These are phyloP conservation scores for Melaleuca alternifolia DNA, from an alignment of 345 rosid genomes.

Conservation along the genomic window DNA sequence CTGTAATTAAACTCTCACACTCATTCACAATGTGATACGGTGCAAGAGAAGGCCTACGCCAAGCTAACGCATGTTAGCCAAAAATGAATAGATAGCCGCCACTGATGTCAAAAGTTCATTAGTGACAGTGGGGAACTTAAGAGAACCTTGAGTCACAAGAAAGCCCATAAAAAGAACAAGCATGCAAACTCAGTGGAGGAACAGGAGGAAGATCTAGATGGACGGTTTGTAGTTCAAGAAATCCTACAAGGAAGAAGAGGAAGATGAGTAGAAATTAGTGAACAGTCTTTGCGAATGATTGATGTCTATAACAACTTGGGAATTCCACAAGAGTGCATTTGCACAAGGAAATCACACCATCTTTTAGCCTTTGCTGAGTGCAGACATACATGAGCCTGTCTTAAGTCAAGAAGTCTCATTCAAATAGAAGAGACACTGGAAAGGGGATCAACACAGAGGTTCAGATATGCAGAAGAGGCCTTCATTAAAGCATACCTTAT, in stretches of 20 bases:
- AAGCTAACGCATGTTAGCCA: neutral
- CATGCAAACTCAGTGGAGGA: neutral
- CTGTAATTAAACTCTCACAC: neutral
- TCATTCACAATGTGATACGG: neutral
- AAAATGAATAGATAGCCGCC: neutral
- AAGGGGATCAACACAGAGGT: neutral
- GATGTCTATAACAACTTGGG: neutral
- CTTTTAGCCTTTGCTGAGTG: neutral
- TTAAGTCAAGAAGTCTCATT: neutral
- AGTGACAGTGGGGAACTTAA: neutral
- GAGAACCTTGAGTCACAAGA: neutral
- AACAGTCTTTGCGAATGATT: neutral
- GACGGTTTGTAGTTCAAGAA: neutral
- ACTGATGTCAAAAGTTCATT: neutral
- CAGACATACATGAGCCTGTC: neutral
- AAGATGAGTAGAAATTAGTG: neutral
- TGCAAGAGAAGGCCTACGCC: neutral
- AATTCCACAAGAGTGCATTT: neutral
- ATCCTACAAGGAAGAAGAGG: neutral
- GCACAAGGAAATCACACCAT: neutral
- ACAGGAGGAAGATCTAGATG: neutral
- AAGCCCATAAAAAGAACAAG: neutral
- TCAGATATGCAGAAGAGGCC: neutral
- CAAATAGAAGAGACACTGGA: neutral
- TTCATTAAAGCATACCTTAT: constrained; percentile 42